These are phyloP conservation scores for Populus hybrid DNA, from an alignment of 441 rosid genomes.

Conservation along the genomic window DNA sequence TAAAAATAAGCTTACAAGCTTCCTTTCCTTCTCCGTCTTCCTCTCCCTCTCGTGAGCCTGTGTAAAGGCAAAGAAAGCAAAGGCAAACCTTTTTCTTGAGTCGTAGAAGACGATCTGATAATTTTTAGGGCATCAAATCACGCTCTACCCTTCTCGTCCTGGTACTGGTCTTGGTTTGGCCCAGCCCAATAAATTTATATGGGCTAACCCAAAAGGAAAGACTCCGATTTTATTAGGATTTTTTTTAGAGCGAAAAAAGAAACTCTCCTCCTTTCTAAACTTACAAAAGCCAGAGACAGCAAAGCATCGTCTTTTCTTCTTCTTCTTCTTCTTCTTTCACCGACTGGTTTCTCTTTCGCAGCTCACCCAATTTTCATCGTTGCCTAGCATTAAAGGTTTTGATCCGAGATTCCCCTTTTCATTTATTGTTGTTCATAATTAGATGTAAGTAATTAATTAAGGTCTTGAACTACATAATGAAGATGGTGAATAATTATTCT, in stretches of 20 bases:
- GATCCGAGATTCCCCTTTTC: neutral
- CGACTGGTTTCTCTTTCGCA: neutral
- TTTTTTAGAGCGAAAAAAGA: neutral
- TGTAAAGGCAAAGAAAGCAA: neutral
- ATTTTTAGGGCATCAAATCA: conserved; percentile 18
- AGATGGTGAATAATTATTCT: no score
- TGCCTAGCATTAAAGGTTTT: neutral
- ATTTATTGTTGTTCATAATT: neutral
- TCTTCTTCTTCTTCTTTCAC: neutral
- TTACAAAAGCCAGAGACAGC: neutral
- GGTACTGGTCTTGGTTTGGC: neutral
- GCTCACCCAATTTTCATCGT: neutral
- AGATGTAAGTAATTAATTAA: neutral
- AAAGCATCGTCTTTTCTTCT: neutral
- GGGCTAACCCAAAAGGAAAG: neutral
- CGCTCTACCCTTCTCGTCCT: neutral
- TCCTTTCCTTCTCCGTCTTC: neutral
- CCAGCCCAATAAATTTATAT: neutral
- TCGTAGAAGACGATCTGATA: neutral
- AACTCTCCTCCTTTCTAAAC: neutral
- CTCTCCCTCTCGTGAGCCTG: neutral
- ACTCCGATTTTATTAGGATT: neutral
- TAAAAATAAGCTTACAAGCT: neutral
- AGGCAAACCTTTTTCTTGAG: neutral
- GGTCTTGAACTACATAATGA: no score